Base-by-base conservation (phyloP, 2,329 filamentous ascomycete genomes). In the Harringtonia lauricola region DNA sequence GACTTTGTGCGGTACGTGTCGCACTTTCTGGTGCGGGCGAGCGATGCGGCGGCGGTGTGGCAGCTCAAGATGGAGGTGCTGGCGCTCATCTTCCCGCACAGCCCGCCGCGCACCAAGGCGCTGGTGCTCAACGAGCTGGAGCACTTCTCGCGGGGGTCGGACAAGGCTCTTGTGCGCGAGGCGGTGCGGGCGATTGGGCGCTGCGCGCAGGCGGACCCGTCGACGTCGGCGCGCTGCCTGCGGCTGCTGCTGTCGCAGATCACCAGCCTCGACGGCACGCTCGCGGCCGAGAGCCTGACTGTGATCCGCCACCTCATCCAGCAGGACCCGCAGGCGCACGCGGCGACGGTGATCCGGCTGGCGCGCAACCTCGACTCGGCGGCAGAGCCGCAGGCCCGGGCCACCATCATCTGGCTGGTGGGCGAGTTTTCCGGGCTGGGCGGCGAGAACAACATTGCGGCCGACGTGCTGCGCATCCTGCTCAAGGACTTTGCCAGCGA, bases 281-380 rank as follows among this genome's bases (percentile, higher is more conserved):
- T 96, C 19, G 90, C 94, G 0, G 90, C 89, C 1, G 92, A 96
- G 59, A 90, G 88, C 2, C 68, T 98, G 46, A 95, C 94, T 4
- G 92, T 96, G 3, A 92, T 98, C 48, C 80, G 92, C 2, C 90
- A 96, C 60, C 71, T 98, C 41, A 96, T 98, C 42, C 92, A 98
- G 58, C 86, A 94, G 55, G 81, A 94, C 49, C 87, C 90, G 0
- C 66, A 76, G 24, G 79, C 79, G 4, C 92, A 98, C 58, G 74
- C 79, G 12, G 83, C 81, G 35, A 98, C 92, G 0, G 88, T 96
- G 1, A 78, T 96, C 29, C 77, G 87, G 38, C 66, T 98, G 39
- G 92, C 92, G 7, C 92, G 88, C 62, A 89, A 95, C 49, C 75
- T 98, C 2, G 92, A 95, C 56, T 84, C 83, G 4, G 86, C 88